Percentiles rank a stretch among this genome's conserved stretches.
phyloP scores from a whole-genome alignment of 2,329 filamentous ascomycete species.

The Dactylellina cionopaga region DNA sequence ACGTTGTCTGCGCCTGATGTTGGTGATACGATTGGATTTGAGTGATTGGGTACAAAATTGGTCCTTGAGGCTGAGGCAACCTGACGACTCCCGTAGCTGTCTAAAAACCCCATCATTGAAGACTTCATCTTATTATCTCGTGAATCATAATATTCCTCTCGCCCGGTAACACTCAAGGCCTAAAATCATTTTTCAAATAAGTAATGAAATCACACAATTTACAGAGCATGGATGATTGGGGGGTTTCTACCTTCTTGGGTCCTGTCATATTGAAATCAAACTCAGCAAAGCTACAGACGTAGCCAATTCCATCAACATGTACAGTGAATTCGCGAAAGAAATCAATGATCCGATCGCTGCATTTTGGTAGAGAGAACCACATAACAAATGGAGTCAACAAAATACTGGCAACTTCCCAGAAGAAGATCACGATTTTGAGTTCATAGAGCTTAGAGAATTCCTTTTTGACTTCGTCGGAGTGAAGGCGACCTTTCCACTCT shows the following conservation, averaged over 20 bases:
- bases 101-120: slow-evolving; percentile 92
- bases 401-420: slow-evolving; percentile 92
- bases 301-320: slow-evolving; percentile 93
- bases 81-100: slow-evolving; percentile 72
- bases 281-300: slow-evolving; percentile 96
- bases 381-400: slow-evolving; percentile 90
- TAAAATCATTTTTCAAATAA: slow-evolving; percentile 43
- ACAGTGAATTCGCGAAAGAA: slow-evolving; percentile 98
- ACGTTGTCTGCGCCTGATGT: slow-evolving; percentile 64
- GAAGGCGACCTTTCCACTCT: slow-evolving; percentile 88
- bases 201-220: slow-evolving; percentile 52
- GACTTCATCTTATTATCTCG: slow-evolving; percentile 99
- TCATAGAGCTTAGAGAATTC: slow-evolving; percentile 94
- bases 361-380: slow-evolving; percentile 84
- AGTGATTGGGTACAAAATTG: slow-evolving; percentile 24
- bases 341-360: slow-evolving; percentile 91
- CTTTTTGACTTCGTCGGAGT: slow-evolving; percentile 85
- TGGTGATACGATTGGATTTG: slow-evolving; percentile 74
- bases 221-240: background rate
- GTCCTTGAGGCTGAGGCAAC: slow-evolving; percentile 11
- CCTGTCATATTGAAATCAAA: slow-evolving; percentile 93
- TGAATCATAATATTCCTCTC: slow-evolving; percentile 91
- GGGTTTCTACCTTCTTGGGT: slow-evolving; percentile 65
- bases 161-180: slow-evolving; percentile 57
- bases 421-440: slow-evolving; percentile 87